Base-by-base conservation (phyloP, 176 grass and related monocot genomes). In the Calamus simplicifolius region DNA sequence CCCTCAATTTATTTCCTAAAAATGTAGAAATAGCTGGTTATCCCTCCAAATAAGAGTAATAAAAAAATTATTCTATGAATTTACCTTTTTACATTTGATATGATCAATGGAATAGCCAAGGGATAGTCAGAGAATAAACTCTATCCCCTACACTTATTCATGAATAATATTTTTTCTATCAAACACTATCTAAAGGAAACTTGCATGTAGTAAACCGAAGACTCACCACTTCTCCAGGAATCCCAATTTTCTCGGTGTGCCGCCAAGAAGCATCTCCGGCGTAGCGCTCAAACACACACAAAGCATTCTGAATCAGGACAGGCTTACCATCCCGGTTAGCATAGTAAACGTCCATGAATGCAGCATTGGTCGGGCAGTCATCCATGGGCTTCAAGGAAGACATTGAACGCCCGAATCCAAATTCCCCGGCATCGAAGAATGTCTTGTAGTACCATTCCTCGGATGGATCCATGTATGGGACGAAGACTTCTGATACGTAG, bases 361-460 rank as follows among this genome's bases (percentile, higher is more conserved):
- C 79, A 0, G 90, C 77, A 62, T 84, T 61, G 51, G 54, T 56
- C 4, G 82, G 90, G 63, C 90, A 90, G 74, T 95, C 86, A 12
- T 52, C 59, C 52, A 65, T 54, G 0, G 73, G 77, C 77, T 84
- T 66, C 21, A 95, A 73, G 3, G 80, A 57, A 50, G 64, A 83
- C 17, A 80, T 64, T 14, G 18, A 71, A 63, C 87, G 80, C 4
- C 86, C 82, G 1, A 90, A 68, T 8, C 68, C 83, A 51, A 70
- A 87, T 83, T 95, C 82, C 27, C 86, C 90, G 23, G 69, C 86
- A 69, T 95, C 86, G 12, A 95, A 52, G 71, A 87, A 89, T 16
- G 86, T 86, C 29, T 76, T 83, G 74, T 76, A 87, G 80, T 95
- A 95, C 82, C 90, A 95, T 27, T 95, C 90, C 62, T 86, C 90